Percentiles rank a stretch among this genome's conserved stretches.
Conservation (phyloP, 2,329 filamentous ascomycete species). For the Pseudogymnoascus pannorum region DNA sequence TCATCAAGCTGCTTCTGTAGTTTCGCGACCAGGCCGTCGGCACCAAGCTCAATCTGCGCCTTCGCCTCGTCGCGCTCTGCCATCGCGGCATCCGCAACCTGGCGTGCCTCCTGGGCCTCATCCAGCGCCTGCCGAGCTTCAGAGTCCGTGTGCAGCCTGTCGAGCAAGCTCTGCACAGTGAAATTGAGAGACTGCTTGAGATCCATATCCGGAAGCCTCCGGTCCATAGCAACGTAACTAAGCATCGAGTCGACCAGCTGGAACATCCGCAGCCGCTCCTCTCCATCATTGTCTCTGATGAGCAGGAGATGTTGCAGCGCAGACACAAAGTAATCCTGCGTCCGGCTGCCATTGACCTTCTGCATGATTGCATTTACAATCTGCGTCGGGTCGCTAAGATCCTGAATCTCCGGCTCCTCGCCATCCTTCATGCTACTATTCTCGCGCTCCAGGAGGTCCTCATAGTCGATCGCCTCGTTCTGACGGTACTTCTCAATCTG, state of each 20-base stretch:
- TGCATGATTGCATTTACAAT: slow-evolving; percentile 90
- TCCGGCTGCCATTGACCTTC: slow-evolving; percentile 73
- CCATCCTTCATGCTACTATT: slow-evolving; percentile 85
- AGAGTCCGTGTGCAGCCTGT: slow-evolving; percentile 93
- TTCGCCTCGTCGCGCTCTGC: slow-evolving; percentile 94
- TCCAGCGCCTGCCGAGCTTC: slow-evolving; percentile 89
- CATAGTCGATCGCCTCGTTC: slow-evolving; percentile 96
- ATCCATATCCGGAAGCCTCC: slow-evolving; percentile 91
- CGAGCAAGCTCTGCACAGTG: slow-evolving; percentile 88
- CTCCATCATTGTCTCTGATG: slow-evolving; percentile 83
- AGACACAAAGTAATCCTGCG: slow-evolving; percentile 92
- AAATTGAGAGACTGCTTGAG: slow-evolving; percentile 97
- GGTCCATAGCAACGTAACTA: slow-evolving; percentile 97
- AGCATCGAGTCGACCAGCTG: slow-evolving; percentile 98
- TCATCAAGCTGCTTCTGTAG: slow-evolving; percentile 92
- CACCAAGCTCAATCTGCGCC: slow-evolving; percentile 79
- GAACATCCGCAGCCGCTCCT: slow-evolving; percentile 91
- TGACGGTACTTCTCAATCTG: slow-evolving; percentile 89
- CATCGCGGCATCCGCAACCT: slow-evolving; percentile 92
- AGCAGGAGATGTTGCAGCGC: slow-evolving; percentile 91
- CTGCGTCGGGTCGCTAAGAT: slow-evolving; percentile 85
- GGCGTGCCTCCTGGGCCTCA: slow-evolving; percentile 80
- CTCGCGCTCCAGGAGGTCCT: slow-evolving; percentile 90
- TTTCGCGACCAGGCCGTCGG: slow-evolving; percentile 87
- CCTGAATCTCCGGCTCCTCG: slow-evolving; percentile 77